A percentile compares a stretch with the other conserved stretches of the same genome.
phyloP scores from a whole-genome alignment of 2,329 filamentous ascomycete genomes.

The Fusarium devonianum region DNA sequence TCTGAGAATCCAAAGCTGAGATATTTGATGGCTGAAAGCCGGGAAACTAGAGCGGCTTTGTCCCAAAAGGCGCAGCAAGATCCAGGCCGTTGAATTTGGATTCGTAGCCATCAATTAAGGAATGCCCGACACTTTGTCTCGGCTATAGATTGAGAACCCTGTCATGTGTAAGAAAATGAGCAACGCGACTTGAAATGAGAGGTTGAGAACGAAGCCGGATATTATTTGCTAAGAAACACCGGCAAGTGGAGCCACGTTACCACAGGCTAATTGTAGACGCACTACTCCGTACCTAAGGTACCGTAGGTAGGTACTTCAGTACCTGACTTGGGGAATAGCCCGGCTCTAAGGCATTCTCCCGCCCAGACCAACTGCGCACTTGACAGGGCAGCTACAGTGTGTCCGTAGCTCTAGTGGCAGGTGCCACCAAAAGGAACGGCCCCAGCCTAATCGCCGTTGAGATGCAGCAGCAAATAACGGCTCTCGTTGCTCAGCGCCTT shows the following conservation, averaged over 20 bases:
- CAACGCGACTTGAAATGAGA: constrained; percentile 24
- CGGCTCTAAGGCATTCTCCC: neutral
- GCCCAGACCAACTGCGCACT: neutral
- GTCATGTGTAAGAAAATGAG: constrained; percentile 7
- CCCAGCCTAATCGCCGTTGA: constrained; percentile 11
- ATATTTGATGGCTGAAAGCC: constrained; percentile 11
- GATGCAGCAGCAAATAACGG: constrained; percentile 1
- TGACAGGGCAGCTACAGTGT: neutral
- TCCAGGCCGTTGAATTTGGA: constrained; percentile 2
- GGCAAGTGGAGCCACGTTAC: constrained; percentile 14
- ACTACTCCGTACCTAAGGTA: neutral
- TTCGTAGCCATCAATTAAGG: constrained; percentile 1
- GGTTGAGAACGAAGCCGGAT: constrained; percentile 20
- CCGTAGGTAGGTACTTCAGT: constrained; percentile 1
- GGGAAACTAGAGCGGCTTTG: constrained; percentile 9
- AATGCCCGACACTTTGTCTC: neutral
- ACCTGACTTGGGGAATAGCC: constrained; percentile 2
- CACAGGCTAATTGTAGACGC: neutral
- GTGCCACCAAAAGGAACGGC: constrained; percentile 6
- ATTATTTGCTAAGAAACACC: constrained; percentile 22
- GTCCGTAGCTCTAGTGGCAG: neutral
- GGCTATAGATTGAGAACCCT: neutral
- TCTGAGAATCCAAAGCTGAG: constrained; percentile 12
- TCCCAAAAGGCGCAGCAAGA: constrained; percentile 13
- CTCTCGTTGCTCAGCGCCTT: too few species aligned